Evolutionary conservation across 306 rosid species (phyloP).

Genomic region (Gleditsia sinensis): DNA sequence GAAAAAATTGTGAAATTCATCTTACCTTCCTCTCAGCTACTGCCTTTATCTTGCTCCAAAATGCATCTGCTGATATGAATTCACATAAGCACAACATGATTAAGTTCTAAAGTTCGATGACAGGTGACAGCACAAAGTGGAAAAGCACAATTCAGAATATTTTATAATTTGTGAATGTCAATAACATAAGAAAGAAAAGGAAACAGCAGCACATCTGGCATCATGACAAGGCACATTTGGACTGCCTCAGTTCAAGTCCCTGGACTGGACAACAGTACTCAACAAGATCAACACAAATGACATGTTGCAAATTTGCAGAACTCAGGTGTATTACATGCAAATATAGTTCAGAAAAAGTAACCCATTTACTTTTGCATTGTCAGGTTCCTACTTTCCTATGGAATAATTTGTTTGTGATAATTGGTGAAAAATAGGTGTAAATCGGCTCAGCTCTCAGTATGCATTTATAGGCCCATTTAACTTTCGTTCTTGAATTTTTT

Average conservation of each 20-base stretch:
- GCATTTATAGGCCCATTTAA: too few species aligned
- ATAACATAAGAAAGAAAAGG: background rate
- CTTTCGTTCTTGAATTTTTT: too few species aligned
- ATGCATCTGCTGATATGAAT: slow-evolving; percentile 61
- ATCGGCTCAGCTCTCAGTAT: background rate
- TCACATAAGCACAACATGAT: slow-evolving; percentile 32
- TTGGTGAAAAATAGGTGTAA: background rate
- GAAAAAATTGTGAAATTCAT: slow-evolving; percentile 8
- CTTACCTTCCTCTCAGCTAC: slow-evolving; percentile 80
- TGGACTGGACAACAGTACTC: background rate
- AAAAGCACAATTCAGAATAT: background rate
- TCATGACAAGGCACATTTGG: background rate
- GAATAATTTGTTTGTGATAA: background rate
- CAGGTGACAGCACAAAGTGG: background rate
- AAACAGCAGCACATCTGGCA: background rate
- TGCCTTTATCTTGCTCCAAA: slow-evolving; percentile 80
- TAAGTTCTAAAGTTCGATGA: background rate
- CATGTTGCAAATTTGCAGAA: background rate
- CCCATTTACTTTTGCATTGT: background rate
- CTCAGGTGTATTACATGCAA: background rate
- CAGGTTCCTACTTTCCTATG: background rate
- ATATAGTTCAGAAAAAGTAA: background rate
- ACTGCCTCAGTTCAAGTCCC: background rate
- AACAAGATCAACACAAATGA: background rate
- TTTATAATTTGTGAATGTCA: background rate